Conservation (phyloP, 1,284 basidiomycete genomes). For the Sporisorium iseilematis-ciliati region DNA sequence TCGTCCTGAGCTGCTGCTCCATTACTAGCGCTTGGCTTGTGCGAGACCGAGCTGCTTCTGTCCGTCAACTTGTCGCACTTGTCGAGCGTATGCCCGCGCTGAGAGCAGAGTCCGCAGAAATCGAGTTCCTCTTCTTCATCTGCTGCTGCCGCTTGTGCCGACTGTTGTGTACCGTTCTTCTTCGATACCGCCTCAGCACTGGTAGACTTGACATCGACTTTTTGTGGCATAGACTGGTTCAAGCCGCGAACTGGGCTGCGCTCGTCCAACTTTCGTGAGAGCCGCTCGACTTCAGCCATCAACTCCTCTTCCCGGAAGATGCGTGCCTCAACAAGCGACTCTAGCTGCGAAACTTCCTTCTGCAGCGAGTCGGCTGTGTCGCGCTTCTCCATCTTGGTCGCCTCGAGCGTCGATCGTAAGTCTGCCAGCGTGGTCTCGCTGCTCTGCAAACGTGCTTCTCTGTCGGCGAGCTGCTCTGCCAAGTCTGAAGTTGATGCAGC, state of each 20-base stretch:
- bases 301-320: conserved; percentile 63
- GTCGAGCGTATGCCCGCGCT: conserved; percentile 40
- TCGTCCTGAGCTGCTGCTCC: conserved; percentile 17
- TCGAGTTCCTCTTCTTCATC: conserved; percentile 47
- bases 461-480: conserved; percentile 43
- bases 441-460: conserved; percentile 66
- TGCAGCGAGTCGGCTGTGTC: conserved; percentile 44
- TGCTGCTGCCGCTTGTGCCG: conserved; percentile 4
- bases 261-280: conserved; percentile 36
- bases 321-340: conserved; percentile 62
- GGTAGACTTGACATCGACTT: too few relatives aligned
- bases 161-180: neutral
- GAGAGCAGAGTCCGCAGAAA: conserved; percentile 50
- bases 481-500: conserved; percentile 61
- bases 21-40: conserved; percentile 4
- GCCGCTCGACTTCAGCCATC: conserved; percentile 54
- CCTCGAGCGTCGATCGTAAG: conserved; percentile 61
- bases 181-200: neutral
- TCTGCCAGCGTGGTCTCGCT: conserved; percentile 72
- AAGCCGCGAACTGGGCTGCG: conserved; percentile 8
- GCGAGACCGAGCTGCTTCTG: neutral
- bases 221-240: neutral
- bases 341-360: conserved; percentile 63
- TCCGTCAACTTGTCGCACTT: conserved; percentile 34
- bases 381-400: conserved; percentile 63